Conservation (phyloP, 257 asterid genomes). For the Eustoma russellianum region DNA sequence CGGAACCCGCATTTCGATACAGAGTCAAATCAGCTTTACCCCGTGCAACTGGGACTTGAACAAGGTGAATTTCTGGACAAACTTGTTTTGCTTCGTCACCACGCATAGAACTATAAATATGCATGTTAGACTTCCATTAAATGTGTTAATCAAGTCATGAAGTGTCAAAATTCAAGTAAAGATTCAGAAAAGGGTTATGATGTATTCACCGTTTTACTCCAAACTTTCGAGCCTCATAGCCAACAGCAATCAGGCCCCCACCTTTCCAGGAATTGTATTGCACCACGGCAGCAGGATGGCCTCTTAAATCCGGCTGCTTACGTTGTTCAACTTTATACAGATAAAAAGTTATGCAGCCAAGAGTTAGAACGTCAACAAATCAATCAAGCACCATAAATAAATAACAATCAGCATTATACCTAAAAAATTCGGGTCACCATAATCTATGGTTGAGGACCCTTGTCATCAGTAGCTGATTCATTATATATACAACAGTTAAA, state of each 20-base stretch:
- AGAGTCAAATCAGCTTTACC: conserved; percentile 85
- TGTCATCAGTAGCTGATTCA: too few relatives aligned
- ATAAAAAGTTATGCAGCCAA: not conserved
- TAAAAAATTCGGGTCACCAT: not conserved
- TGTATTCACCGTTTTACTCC: conserved; percentile 80
- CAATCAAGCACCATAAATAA: not conserved
- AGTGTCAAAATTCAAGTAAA: not conserved
- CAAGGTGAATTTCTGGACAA: conserved; percentile 88
- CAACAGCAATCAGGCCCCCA: conserved; percentile 90
- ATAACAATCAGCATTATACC: not conserved
- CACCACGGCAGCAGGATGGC: conserved; percentile 92
- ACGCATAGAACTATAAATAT: conserved; percentile 65
- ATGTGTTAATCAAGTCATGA: not conserved
- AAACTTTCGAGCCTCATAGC: conserved; percentile 81
- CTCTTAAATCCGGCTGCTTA: conserved; percentile 61
- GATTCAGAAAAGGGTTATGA: conserved; percentile 1
- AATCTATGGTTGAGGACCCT: too few relatives aligned
- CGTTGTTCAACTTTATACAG: conserved; percentile 80
- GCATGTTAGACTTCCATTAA: not conserved
- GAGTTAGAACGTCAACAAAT: not conserved
- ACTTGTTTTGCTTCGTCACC: conserved; percentile 85
- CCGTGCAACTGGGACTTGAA: conserved; percentile 94
- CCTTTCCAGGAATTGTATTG: conserved; percentile 97
- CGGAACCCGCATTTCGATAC: conserved; percentile 88
- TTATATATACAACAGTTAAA: too few relatives aligned